Evolutionary conservation across 2,329 filamentous ascomycete species (phyloP), one percentile per base, ranked within the genome.

Genomic region (Dothiorella sarmentorum): DNA sequence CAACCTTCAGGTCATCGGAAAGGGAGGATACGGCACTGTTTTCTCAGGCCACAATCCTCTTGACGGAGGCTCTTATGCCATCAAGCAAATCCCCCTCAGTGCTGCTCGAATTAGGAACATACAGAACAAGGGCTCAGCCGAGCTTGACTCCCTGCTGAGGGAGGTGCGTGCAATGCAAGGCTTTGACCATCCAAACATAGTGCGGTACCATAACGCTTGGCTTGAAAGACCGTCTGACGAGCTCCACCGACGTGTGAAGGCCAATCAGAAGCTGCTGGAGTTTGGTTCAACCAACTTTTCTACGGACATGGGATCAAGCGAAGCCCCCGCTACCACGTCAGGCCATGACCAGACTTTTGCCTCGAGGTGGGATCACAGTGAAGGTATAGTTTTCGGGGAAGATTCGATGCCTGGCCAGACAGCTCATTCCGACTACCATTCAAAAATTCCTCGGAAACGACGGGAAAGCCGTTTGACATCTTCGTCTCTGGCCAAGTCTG

Each of bases 201-300:
- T 88, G 33, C 78, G 85, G 22, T 89, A 89, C 64, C 84, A 83
- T 66, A 79, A 80, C 53, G 82, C 82, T 13, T 89, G 86, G 86
- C 75, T 87, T 13, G 86, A 88, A 33, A 11, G 35, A 24, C 49
- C 49, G 15, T 53, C 49, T 13, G 33, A 18, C 24, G 29, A 20
- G 4, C 15, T 53, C 22, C 33, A 53, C 9, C n/a, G 40, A 9
- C 22, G 40, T 10, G 47, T 38, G 7, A 56, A 44, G 18, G n/a
- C 37, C 18, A 33, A 44, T 13, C 52, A 18, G 11, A 56, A 44
- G 29, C 52, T 56, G 7, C 24, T 56, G 10, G 49, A 53, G 24
- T 29, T 40, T 15, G 49, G 49, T 7, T 38, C 35, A 17, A 40
- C 49, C 33, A 53, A 27, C n/a, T 15, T 53, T 10, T 40, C 49